Evolutionary conservation across 257 asterid genomes (phyloP).

Genomic region (Primulina eburnea): DNA sequence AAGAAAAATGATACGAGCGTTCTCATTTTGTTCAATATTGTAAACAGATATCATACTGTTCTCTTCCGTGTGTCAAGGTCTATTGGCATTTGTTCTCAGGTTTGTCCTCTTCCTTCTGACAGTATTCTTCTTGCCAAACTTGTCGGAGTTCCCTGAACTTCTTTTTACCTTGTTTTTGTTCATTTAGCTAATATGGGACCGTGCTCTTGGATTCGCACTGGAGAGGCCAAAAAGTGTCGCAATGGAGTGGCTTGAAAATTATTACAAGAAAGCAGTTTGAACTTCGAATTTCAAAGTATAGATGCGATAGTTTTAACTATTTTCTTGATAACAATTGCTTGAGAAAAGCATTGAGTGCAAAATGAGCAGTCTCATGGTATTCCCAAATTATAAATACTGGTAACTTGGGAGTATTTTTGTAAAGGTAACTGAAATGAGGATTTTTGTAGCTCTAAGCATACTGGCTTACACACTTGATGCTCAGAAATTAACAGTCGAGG

Average conservation of each 20-base stretch:
- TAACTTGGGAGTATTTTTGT: too few relatives aligned
- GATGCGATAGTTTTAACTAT: neutral
- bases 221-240: conserved; percentile 97
- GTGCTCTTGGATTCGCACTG: conserved; percentile 91
- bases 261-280: conserved; percentile 49
- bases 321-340: conserved; percentile 27
- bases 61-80: conserved; percentile 97
- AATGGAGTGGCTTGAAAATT: conserved; percentile 59
- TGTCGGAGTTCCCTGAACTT: neutral
- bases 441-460: too few relatives aligned
- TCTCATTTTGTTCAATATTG: neutral
- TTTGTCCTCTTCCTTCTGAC: conserved; percentile 21
- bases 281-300: conserved; percentile 10
- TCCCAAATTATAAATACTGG: too few relatives aligned
- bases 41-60: conserved; percentile 48
- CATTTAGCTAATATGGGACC: conserved; percentile 87
- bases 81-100: conserved; percentile 95
- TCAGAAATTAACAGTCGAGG: too few relatives aligned
- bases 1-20: neutral
- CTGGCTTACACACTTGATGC: too few relatives aligned
- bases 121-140: neutral
- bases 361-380: neutral
- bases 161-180: conserved; percentile 13
- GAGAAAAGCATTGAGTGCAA: conserved; percentile 14
- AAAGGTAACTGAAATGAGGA: too few relatives aligned